Evolutionary conservation across 2,329 filamentous ascomycete species (phyloP), one percentile per base, ranked within the genome.

Genomic region (Botrytis aclada): DNA sequence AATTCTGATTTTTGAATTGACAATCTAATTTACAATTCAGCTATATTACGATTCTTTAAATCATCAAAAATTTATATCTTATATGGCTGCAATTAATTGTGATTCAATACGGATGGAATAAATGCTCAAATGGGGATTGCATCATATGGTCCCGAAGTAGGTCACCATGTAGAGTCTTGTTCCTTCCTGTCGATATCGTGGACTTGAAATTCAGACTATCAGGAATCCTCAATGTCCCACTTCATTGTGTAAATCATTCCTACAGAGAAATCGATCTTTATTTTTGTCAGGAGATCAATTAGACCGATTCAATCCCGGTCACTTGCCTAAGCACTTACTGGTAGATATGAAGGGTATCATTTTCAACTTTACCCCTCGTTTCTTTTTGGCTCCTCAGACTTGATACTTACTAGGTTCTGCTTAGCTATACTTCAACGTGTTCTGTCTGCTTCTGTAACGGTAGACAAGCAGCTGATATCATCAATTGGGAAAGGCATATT

Each of bases 391-490:
- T 51, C 6, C 45, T 61, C 69, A 66, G 78, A 72, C 70, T 41
- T 56, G 29, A 29, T 12, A 66, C 65, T 62, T 22, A 69, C 58
- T 39, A 5, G 25, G 6, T 56, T 70, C 74, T 74, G 81, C 77
- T 74, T 80, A 98, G 96, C 94, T 71, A 93, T 99, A 74, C 85
- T 98, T 70, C 96, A 99, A 83, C 89, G 96, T 77, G 96, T 99
- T 69, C 89, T 97, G 74, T 98, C 95, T 61, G 95, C 95, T 74
- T 98, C 95, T 12, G 96, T 99, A 78, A 96, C 94, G 1, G 95
- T 99, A 70, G 95, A 99, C 81, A 92, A 93, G 80, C 88, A 97
- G 81, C 84, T 97, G 43, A 88, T 99, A 63, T 98, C 96, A 1
- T 93, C 92, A 4, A 98, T 99, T 79, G 93, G 94, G 74, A 93